Evolutionary conservation across 2,329 filamentous ascomycete genomes (phyloP), one percentile per base, ranked within the genome.

Genomic region (Botrytis byssoidea): DNA sequence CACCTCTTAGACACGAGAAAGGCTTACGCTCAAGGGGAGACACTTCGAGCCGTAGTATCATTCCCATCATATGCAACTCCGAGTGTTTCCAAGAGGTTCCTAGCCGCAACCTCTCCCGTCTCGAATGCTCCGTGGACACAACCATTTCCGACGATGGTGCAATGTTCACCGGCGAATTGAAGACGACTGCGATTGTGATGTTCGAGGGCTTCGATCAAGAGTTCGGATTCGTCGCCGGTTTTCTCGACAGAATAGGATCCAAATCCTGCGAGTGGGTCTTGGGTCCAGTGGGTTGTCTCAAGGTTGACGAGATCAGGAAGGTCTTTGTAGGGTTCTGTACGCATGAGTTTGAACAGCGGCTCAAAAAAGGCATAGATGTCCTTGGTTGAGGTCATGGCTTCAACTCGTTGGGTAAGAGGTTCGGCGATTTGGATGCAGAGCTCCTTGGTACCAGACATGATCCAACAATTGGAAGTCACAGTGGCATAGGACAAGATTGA

Each of bases 71-170:
- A 80, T 46, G 77, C 75, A 70, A 83, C 78, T 16, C 80, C 82
- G 74, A 84, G 81, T 5, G 75, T 80, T 46, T 78, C 75, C 74
- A 84, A 75, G 66, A 84, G 75, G 75, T 84, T 84, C 73, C 78
- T 80, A 42, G 83, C 83, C 22, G 83, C 82, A 32, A 79, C 81
- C 77, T 84, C 83, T 48, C 83, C 83, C 25, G 83, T 83, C 70
- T 82, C 82, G 74, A 84, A 84, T n/a, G 83, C 83, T 35, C 83
- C 83, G 76, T 84, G 83, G 37, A 84, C 83, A 77, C 83, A 84
- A 46, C 83, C 83, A 76, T 84, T 84, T 29, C 81, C 83, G 42
- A 81, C 79, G 75, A 82, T 73, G 48, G 83, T 83, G 72, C 82
- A 83, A 75, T 83, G 82, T 75, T 83, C 82, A 48, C 83, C 83